Evolutionary conservation across 2,329 filamentous ascomycete genomes (phyloP).

Genomic region (Calonectria fujianensis): DNA sequence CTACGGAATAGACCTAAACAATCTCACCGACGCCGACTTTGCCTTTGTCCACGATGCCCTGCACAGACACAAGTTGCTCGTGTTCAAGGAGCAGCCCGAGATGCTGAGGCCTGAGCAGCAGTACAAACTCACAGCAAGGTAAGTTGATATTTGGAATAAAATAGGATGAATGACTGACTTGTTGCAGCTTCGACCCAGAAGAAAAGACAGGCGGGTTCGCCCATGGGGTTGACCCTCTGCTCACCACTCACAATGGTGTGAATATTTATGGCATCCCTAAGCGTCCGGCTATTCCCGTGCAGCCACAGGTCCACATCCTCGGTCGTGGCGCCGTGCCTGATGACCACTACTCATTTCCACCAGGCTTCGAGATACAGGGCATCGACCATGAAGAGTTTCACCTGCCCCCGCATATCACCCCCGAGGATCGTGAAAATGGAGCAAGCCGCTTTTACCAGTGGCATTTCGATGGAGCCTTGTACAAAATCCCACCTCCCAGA

Average conservation of each 20-base stretch:
- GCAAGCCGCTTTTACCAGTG: constrained; percentile 2
- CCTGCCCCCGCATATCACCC: not conserved
- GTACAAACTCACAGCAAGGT: constrained; percentile 9
- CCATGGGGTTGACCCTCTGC: constrained; percentile 1
- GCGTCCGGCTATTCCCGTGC: not conserved
- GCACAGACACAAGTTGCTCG: constrained; percentile 8
- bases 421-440: not conserved
- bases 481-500: constrained; percentile 10
- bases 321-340: not conserved
- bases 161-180: not conserved
- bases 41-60: constrained; percentile 3
- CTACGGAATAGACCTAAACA: constrained; percentile 7
- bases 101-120: constrained; percentile 18
- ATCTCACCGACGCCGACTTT: constrained; percentile 12
- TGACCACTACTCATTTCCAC: not conserved
- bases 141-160: not conserved
- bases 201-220: constrained; percentile 15
- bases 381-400: constrained; percentile 8
- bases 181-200: not conserved
- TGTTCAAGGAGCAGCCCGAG: constrained; percentile 6
- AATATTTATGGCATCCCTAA: constrained; percentile 13
- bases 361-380: constrained; percentile 6
- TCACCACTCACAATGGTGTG: constrained; percentile 3
- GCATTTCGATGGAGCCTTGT: constrained; percentile 7
- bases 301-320: constrained; percentile 3